A percentile compares a stretch with the other conserved stretches of the same genome.
Evolutionary conservation across 306 rosid genomes (phyloP).

Genomic region (Leucaena leucocephala): DNA sequence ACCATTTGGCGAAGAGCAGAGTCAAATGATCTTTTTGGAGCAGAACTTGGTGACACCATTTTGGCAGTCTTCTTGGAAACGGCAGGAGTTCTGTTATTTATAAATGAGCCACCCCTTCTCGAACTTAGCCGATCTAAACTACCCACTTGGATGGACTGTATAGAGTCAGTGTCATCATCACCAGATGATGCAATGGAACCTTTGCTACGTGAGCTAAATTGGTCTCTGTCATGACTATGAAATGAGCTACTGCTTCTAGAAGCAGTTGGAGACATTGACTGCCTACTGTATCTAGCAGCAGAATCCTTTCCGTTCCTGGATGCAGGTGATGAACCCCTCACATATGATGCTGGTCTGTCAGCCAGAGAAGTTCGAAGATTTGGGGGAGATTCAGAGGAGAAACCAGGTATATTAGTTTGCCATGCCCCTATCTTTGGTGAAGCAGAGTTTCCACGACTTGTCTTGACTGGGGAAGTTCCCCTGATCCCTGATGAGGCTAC

Average conservation of each 20-base stretch:
- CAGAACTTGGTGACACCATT: slow-evolving; percentile 62
- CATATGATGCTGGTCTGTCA: slow-evolving; percentile 82
- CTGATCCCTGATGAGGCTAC: slow-evolving; percentile 55
- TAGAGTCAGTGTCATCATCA: slow-evolving; percentile 75
- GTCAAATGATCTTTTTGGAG: slow-evolving; percentile 82
- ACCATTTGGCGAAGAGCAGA: slow-evolving; percentile 78
- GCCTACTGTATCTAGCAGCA: slow-evolving; percentile 59
- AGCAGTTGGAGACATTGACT: slow-evolving; percentile 78
- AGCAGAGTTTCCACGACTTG: slow-evolving; percentile 73
- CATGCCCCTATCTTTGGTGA: slow-evolving; percentile 85
- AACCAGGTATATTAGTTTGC: slow-evolving; percentile 86
- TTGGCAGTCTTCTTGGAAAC: slow-evolving; percentile 62
- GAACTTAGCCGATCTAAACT: slow-evolving; percentile 59
- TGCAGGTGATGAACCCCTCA: slow-evolving; percentile 87
- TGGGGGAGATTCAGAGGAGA: slow-evolving; percentile 81
- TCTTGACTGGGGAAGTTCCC: slow-evolving; percentile 74
- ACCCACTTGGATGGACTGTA: slow-evolving; percentile 66
- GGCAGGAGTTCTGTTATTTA: slow-evolving; percentile 56
- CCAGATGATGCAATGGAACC: slow-evolving; percentile 73
- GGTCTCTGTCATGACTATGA: slow-evolving; percentile 78
- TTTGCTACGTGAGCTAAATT: slow-evolving; percentile 73
- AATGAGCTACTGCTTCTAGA: slow-evolving; percentile 72
- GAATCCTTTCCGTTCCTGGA: slow-evolving; percentile 64
- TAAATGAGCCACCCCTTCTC: slow-evolving; percentile 51
- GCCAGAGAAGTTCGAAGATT: slow-evolving; percentile 85